Conservation (phyloP, 2,329 filamentous ascomycete species). For the Fusarium metavorans region DNA sequence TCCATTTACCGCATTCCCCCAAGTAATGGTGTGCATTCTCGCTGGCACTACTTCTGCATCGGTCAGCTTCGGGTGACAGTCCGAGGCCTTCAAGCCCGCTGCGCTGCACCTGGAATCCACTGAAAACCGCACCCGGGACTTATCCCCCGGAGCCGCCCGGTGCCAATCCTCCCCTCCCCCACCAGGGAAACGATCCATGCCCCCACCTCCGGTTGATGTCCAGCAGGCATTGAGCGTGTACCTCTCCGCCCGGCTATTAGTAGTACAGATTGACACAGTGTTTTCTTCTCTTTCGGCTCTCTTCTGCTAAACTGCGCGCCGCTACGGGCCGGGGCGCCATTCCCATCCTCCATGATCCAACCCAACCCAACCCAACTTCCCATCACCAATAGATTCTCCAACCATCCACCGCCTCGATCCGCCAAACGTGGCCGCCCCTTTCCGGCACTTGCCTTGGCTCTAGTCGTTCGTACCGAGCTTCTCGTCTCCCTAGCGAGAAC, state of each 20-base stretch:
- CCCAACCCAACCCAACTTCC: background rate
- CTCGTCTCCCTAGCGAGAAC: constrained; percentile 5
- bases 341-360: constrained; percentile 31
- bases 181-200: background rate
- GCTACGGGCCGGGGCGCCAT: constrained; percentile 29
- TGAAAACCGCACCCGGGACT: constrained; percentile 29
- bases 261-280: constrained; percentile 12
- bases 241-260: background rate
- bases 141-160: constrained; percentile 27
- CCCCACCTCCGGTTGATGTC: constrained; percentile 3
- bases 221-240: background rate
- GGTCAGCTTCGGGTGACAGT: constrained; percentile 6
- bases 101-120: constrained; percentile 5
- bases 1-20: constrained; percentile 10
- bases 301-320: constrained; percentile 5
- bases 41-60: constrained; percentile 12
- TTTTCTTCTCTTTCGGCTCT: background rate
- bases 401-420: constrained; percentile 38
- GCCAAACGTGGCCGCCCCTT: constrained; percentile 39
- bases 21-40: constrained; percentile 17
- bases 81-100: background rate
- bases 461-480: constrained; percentile 6
- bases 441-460: constrained; percentile 15
- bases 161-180: constrained; percentile 33
- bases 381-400: constrained; percentile 12